These are phyloP conservation scores for Astragalus membranaceus DNA, from an alignment of 306 rosid species.

Conservation along the genomic window DNA sequence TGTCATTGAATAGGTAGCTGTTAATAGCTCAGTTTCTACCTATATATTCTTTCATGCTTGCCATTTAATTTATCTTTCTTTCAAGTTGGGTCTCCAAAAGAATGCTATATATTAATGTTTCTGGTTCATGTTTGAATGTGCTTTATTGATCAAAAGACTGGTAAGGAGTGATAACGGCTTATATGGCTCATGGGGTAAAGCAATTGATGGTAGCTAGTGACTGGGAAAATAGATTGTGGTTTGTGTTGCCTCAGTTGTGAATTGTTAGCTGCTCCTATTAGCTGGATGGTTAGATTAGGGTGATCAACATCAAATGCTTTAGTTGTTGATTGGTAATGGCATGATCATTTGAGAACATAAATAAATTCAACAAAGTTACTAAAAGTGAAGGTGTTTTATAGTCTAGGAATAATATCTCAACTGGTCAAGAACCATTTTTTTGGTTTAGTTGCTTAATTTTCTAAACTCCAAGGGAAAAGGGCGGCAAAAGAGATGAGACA, in stretches of 20 bases:
- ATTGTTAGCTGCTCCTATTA: not conserved
- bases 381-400: too few relatives aligned
- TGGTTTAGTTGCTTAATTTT: not conserved
- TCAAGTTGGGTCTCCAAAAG: not conserved
- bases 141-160: not conserved
- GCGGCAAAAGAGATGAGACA: too few relatives aligned
- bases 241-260: not conserved
- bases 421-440: not conserved
- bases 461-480: not conserved
- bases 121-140: not conserved
- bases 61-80: not conserved
- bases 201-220: not conserved
- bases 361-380: not conserved
- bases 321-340: not conserved
- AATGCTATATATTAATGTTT: not conserved
- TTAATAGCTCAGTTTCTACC: not conserved
- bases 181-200: not conserved
- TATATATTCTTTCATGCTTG: not conserved
- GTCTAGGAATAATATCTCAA: not conserved
- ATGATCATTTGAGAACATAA: not conserved
- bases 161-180: not conserved
- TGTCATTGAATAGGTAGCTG: conserved; percentile 63
- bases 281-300: not conserved
- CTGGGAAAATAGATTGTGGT: not conserved
- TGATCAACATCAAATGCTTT: not conserved